Evolutionary conservation across 306 rosid species (phyloP), one percentile per base, ranked within the genome.

Genomic region (Cicer cuneatum): DNA sequence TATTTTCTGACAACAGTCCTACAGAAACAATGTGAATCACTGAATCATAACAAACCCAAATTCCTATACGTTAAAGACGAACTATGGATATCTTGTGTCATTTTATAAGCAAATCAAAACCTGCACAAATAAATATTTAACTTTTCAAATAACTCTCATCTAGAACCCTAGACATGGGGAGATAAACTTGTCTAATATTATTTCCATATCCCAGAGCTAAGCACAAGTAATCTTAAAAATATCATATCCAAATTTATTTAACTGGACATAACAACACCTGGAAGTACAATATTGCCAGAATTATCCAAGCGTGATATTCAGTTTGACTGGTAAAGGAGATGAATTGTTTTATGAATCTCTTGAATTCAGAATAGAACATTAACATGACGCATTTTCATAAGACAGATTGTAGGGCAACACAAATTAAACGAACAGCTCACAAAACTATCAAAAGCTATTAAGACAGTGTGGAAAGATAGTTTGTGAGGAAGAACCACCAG

Each of bases 361-460:
- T 38, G 12, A 53, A 14, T 69, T n/a, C 33, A 65, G 37, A 35
- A 68, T 45, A 49, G 16, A 51, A 61, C 38, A 66, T 56, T 11
- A 11, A 46, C 58, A n/a, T 15, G 42, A 46, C 9, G 33, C 19
- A 18, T 59, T 56, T 73, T 57, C 57, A 39, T 33, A 59, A 2
- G 37, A 61, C 24, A 14, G 38, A 16, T 66, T 19, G 58, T 40
- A 80, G 21, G 37, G 48, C 57, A 74, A 58, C 75, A 74, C 66
- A 74, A 33, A 33, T 59, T 42, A 58, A 80, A 41, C 18, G 15
- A 66, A 65, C 24, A 67, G 15, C 62, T 51, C 64, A 76, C 18
- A 6, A 37, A 52, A 58, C 59, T 12, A 16, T 14, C 51, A 45
- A 38, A 43, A 14, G 45, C 1, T n/a, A 69, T 41, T 33, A 71